Evolutionary conservation across 345 rosid species (phyloP), one percentile per base, ranked within the genome.

Genomic region (Schrenkiella parvula): DNA sequence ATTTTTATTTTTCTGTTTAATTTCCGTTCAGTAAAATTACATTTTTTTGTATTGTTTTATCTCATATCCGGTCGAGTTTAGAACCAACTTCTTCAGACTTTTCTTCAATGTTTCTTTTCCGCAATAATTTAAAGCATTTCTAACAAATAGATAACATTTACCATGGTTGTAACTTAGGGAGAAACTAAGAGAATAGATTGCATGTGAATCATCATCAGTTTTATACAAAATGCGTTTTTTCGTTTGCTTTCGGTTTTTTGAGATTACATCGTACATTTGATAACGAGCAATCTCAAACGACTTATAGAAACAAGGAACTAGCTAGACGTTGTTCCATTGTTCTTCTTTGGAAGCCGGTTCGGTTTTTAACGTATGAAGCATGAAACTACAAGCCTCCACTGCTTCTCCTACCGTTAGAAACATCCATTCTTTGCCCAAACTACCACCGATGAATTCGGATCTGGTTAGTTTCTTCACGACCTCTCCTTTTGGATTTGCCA

Each of bases 391-490:
- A 48, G 93, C 92, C 63, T 79, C 84, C 11, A 87, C 99, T 1
- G 99, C 99, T 81, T 89, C 96, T 75, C 84, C 97, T 29, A 90
- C 96, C 2, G 98, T 89, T 42, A 92, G 29, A 62, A 82, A 85
- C 61, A 95, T 82, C 99, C 88, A 90, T 63, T 88, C 92, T 37
- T 84, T 84, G 4, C 99, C 97, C 32, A 95, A 44, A 2, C 65
- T 21, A 18, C 37, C 71, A 48, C 14, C 76, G 15, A 71, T 43
- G 43, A 64, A 77, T 32, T 71, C 72, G 3, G 76, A 77, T 66
- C 71, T 77, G 11, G 64, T 77, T 60, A 77, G 22, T 50, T 77
- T 77, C 73, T 77, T 72, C 73, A 77, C 76, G 1, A 71, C 80
- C 57, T 77, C 80, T 48, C 77, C 80, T 77, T 72, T 71, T 66